Base-by-base conservation (phyloP, 768 basidiomycete species). In the Xanthoconium purpureum region DNA sequence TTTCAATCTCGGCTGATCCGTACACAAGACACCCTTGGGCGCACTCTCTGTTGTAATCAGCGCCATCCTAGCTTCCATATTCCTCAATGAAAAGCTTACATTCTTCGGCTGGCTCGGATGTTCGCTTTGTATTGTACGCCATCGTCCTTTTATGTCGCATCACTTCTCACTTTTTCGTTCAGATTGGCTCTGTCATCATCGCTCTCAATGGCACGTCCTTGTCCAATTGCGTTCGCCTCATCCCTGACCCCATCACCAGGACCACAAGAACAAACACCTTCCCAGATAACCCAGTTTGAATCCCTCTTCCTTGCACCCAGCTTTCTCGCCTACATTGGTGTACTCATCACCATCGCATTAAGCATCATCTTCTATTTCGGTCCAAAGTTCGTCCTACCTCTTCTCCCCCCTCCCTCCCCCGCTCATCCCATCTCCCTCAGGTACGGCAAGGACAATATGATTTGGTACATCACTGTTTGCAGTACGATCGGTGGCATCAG, bases 41-140 rank as follows among this genome's bases (percentile, higher is more conserved):
- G 94, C 96, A 9, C 82, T 99, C 52, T 94, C 94, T 18, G 97
- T 99, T 63, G 97, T 99, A 61, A 80, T 98, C 60, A 96, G 88
- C 71, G 94, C 95, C 48, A 89, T 96, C 35, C 76, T 98, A 17
- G 95, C 95, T 8, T 94, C 92, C 32, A 78, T 96, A 61, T 91
- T 98, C 76, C 87, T 99, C 64, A 85, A 95, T 47, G 96, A 98
- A 71, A 91, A 80, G 52, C 82, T 99, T 43, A 90, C 87, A 36
- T 92, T 98, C 73, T 98, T 99, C 69, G 96, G 97, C 47, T 98
- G 95, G 94, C 78, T 98, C 59, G 96, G 94, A 18, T 97, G 94
- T 71, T 82, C 76, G 15, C 81, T 98, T 17, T 96, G 93, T 73
- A 92, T 98, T 66, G 88, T 94, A 64, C 66, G 91, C 74, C 37